A percentile compares a stretch with the other conserved stretches of the same genome.
Evolutionary conservation across 139 green algal genomes (phyloP).

Genomic region (Chlamydomonas incerta): DNA sequence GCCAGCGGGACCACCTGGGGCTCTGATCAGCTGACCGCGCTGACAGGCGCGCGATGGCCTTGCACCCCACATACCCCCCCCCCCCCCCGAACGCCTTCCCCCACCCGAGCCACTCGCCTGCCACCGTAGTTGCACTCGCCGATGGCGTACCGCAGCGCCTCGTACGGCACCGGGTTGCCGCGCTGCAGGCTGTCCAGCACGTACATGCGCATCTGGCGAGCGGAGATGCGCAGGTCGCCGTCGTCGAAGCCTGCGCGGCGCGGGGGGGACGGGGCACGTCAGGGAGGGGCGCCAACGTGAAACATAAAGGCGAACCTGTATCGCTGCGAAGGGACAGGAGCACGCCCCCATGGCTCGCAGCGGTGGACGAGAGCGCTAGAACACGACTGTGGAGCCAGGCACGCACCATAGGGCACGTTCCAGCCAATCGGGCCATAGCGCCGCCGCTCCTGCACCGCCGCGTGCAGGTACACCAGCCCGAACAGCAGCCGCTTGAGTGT

Average conservation of each 20-base stretch:
- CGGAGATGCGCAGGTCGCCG: slow-evolving; percentile 75
- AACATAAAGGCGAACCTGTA: no score
- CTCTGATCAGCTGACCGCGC: no score
- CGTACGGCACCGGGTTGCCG: slow-evolving; percentile 50
- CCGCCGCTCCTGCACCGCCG: slow-evolving; percentile 63
- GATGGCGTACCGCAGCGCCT: slow-evolving; percentile 69
- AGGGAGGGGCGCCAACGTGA: no score
- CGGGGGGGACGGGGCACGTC: not conserved
- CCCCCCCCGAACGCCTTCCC: no score
- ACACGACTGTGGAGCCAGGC: no score
- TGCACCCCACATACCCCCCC: no score
- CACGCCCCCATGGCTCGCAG: no score
- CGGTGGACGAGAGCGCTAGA: no score
- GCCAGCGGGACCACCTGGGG: no score
- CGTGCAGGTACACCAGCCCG: slow-evolving; percentile 60
- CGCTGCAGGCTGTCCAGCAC: slow-evolving; percentile 55
- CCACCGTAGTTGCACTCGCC: slow-evolving; percentile 84
- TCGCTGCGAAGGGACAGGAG: no score
- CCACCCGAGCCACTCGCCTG: slow-evolving; percentile 5
- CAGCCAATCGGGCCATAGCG: slow-evolving; percentile 75
- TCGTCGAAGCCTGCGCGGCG: slow-evolving; percentile 72
- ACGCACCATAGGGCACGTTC: slow-evolving; percentile 66
- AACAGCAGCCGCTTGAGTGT: slow-evolving; percentile 51
- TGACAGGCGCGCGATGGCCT: no score
- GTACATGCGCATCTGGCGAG: slow-evolving; percentile 76